Conservation (phyloP, 768 basidiomycete genomes). For the Pleurotus giganteus region DNA sequence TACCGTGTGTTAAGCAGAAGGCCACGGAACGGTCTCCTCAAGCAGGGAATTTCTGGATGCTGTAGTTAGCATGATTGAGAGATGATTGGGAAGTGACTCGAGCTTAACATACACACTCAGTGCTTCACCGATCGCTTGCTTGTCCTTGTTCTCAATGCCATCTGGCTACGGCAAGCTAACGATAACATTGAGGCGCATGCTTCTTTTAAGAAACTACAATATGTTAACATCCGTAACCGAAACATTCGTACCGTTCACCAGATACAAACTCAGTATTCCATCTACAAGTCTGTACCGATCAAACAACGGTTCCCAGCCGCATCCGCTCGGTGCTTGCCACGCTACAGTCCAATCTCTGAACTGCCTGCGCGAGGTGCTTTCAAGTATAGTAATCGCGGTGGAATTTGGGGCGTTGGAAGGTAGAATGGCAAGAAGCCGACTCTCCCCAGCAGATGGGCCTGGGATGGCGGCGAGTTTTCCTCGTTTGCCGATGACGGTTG, state of each 20-base stretch:
- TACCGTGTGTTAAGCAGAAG: too few species aligned
- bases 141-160: too few species aligned
- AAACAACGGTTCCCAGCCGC: slow-evolving; percentile 30
- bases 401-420: slow-evolving; percentile 33
- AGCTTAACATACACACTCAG: too few species aligned
- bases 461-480: slow-evolving; percentile 27
- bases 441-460: background rate
- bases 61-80: too few species aligned
- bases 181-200: too few species aligned
- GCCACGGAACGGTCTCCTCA: too few species aligned
- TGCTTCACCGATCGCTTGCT: too few species aligned
- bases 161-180: too few species aligned
- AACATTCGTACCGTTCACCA: slow-evolving; percentile 20
- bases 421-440: slow-evolving; percentile 23
- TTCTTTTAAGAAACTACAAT: too few species aligned
- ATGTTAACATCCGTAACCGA: too few species aligned
- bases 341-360: slow-evolving; percentile 31
- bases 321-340: slow-evolving; percentile 28
- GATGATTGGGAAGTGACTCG: too few species aligned
- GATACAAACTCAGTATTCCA: slow-evolving; percentile 30
- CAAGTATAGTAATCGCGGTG: slow-evolving; percentile 27
- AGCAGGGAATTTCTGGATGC: too few species aligned
- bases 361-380: slow-evolving; percentile 25
- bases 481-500: slow-evolving; percentile 35
- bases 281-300: slow-evolving; percentile 29